Conservation (phyloP, 768 basidiomycete genomes). For the Lenzites betulinus region DNA sequence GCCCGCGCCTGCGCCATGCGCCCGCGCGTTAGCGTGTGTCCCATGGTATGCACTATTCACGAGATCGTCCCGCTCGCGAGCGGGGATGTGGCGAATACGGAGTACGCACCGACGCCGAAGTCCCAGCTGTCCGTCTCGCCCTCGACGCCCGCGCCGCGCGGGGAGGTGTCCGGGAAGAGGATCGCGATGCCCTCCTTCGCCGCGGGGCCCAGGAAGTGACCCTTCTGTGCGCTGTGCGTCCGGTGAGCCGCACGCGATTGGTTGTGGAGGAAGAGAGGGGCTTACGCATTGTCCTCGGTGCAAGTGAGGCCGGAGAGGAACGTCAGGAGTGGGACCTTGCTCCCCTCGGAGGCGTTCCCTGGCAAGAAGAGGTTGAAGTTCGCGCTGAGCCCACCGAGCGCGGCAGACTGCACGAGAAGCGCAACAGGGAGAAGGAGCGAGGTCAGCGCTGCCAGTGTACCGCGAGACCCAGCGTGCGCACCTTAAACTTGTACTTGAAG, state of each 20-base stretch:
- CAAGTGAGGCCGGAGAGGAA: conserved; percentile 91
- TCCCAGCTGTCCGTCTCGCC: conserved; percentile 87
- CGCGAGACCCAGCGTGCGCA: conserved; percentile 32
- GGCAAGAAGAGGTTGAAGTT: conserved; percentile 93
- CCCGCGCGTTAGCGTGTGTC: neutral
- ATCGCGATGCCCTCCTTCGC: conserved; percentile 85
- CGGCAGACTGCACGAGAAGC: conserved; percentile 76
- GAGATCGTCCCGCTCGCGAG: neutral
- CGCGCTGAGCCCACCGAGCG: conserved; percentile 67
- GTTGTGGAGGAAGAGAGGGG: neutral
- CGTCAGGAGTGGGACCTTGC: conserved; percentile 67
- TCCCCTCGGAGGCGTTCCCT: conserved; percentile 44
- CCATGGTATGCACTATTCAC: no score
- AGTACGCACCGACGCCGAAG: conserved; percentile 72
- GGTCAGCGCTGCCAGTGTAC: neutral
- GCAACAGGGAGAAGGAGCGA: neutral
- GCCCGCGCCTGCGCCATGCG: conserved; percentile 60
- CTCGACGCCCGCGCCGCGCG: conserved; percentile 84
- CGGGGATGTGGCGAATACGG: neutral
- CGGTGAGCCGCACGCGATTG: neutral
- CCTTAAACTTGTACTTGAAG: conserved; percentile 87
- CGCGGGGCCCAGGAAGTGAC: conserved; percentile 86
- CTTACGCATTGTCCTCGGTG: conserved; percentile 91
- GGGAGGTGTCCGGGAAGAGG: conserved; percentile 95
- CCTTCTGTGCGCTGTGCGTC: conserved; percentile 78